Evolutionary conservation across 108 stramenopile species (phyloP), one percentile per base, ranked within the genome.

Genomic region (Pseudonitzschia multistriata): DNA sequence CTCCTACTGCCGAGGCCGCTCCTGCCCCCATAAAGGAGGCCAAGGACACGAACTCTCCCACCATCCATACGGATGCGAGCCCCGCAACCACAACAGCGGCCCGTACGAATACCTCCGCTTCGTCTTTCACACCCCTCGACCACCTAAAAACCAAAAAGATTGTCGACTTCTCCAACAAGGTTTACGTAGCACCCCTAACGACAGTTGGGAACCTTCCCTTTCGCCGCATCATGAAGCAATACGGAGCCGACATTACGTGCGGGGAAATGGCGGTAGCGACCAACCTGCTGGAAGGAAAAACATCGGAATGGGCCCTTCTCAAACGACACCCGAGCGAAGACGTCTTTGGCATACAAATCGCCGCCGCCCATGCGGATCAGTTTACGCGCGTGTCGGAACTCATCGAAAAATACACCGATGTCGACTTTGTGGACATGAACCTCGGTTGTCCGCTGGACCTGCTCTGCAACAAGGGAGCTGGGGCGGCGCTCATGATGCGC

Each of bases 141-240:
- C 21, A 64, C 27, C 70, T 74, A 17, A 89, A 88, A 74, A 85
- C 81, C 22, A 82, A 83, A 37, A 89, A 93, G 78, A 73, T 90
- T 1, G 86, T 97, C 66, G 96, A 96, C 71, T 97, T 98, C 69
- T 72, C 85, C 14, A 86, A 92, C 77, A 98, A 98, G 81, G 96
- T 98, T 25, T 99, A 99, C 79, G 78, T 99, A 17, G 99, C 99
- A 4, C 99, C 99, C 5, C 87, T 99, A 5, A 99, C 99, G 3
- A 99, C 99, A 0, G 97, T 98, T 2, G 99, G 99, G 3, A 99
- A 99, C 73, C 74, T 99, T 0, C 99, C 99, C 0, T 99, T 97
- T 79, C 96, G 99, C 33, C 82, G 96, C 19, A 81, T 99, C 47
- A 89, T 97, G 93, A 98, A 97, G 75, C 72, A 82, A 15, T 90